phyloP scores from a whole-genome alignment of 495 filamentous ascomycete species.

The Tuber aestivum region DNA sequence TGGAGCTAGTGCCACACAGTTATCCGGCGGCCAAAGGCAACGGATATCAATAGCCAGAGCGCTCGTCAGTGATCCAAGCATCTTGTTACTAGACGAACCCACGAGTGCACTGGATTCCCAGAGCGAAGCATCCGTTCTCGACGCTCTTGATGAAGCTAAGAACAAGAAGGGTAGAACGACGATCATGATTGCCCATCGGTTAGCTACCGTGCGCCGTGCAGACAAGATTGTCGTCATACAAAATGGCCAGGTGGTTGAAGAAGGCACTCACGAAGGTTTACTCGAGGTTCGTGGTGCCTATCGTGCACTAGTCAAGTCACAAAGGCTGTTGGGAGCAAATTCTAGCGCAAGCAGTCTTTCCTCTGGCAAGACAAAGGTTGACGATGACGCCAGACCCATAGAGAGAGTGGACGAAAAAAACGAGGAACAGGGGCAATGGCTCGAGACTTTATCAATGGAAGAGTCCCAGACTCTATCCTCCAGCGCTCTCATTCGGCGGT shows the following conservation, averaged over 20 bases:
- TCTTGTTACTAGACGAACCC: conserved; percentile 55
- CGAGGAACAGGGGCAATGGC: neutral
- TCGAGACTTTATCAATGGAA: neutral
- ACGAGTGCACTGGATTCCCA: conserved; percentile 53
- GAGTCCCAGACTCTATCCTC: conserved; percentile 8
- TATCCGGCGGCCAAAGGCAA: conserved; percentile 58
- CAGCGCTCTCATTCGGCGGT: conserved; percentile 17
- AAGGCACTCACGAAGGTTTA: conserved; percentile 50
- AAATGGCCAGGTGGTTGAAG: conserved; percentile 48
- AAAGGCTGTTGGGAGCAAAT: conserved; percentile 24
- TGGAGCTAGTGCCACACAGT: conserved; percentile 46
- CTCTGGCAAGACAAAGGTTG: conserved; percentile 29
- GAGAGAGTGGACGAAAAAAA: conserved; percentile 8
- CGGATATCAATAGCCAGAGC: conserved; percentile 57
- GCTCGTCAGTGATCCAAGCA: conserved; percentile 47
- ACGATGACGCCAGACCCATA: conserved; percentile 11
- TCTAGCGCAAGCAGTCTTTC: conserved; percentile 30
- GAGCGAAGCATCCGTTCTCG: conserved; percentile 50
- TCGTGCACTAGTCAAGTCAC: conserved; percentile 44
- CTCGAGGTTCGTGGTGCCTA: conserved; percentile 49
- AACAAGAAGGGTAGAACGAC: conserved; percentile 42
- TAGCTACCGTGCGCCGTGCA: conserved; percentile 53
- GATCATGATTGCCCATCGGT: conserved; percentile 53
- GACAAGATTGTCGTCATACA: conserved; percentile 53
- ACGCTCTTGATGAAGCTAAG: conserved; percentile 42